Conservation (phyloP, 2,329 filamentous ascomycete genomes). For the Thielaviopsis ethacetica region DNA sequence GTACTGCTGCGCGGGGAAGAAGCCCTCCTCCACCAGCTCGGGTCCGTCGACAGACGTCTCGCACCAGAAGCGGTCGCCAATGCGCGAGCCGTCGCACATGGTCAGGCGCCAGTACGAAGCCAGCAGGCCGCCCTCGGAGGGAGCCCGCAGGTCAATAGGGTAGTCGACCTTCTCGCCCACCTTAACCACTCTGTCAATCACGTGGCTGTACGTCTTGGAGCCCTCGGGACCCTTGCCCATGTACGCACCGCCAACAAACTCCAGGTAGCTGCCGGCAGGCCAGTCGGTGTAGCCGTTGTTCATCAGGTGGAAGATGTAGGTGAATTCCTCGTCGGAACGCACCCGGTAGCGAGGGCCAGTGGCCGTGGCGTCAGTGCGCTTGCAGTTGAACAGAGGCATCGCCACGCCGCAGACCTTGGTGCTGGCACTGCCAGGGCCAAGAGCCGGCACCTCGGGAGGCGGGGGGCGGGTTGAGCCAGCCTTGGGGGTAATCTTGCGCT, state of each 20-base stretch:
- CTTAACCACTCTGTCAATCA: slow-evolving; percentile 50
- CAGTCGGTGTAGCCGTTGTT: slow-evolving; percentile 68
- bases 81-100: slow-evolving; percentile 60
- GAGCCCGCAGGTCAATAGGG: slow-evolving; percentile 70
- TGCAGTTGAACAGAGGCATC: not conserved
- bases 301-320: slow-evolving; percentile 80
- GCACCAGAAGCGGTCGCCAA: slow-evolving; percentile 91
- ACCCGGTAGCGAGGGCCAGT: slow-evolving; percentile 17
- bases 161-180: slow-evolving; percentile 66
- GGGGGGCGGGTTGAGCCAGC: too few relatives aligned
- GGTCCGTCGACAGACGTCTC: slow-evolving; percentile 54
- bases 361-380: not conserved
- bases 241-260: slow-evolving; percentile 85
- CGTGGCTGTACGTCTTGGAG: slow-evolving; percentile 15
- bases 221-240: slow-evolving; percentile 67
- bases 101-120: slow-evolving; percentile 97
- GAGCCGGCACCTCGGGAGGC: not conserved
- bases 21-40: slow-evolving; percentile 11
- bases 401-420: not conserved
- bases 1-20: not conserved
- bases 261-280: slow-evolving; percentile 80
- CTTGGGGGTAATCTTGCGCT: too few relatives aligned
- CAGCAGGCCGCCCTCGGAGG: slow-evolving; percentile 55
- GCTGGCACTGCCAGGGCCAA: slow-evolving; percentile 18
- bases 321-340: slow-evolving; percentile 50